Base-by-base conservation (phyloP, 2,329 filamentous ascomycete species). In the Tolypocladium nubicola region DNA sequence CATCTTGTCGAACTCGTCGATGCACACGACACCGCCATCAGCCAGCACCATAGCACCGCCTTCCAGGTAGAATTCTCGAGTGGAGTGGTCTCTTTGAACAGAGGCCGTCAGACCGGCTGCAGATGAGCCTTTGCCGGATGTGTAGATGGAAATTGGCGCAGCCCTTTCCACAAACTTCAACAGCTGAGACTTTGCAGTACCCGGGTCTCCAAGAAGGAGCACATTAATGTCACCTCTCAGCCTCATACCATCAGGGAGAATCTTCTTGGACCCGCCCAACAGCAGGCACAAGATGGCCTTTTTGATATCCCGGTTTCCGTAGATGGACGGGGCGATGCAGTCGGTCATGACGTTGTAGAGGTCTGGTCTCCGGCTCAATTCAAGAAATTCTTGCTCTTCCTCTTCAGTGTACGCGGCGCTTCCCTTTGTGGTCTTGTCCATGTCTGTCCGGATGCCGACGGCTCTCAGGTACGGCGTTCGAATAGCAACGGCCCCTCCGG, bases 1-100 rank as follows among this genome's bases (percentile, higher is more conserved):
- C 94, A 99, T 99, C 79, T 99, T 99, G 77, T 99, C 94, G 69
- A 99, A 99, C 74, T 99, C 94, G 69, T 99, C 94, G 65, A 99
- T 99, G 73, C 94, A 97, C 11, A 97, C 94, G 1, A 97, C 93
- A 65, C 94, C 94, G 2, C 92, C 92, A 64, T 99, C 94, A 4
- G 94, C 94, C 21, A 99, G 83, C 4, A 99, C 94, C 94, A 99
- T 97, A 38, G 94, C 94, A 73, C 94, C 94, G 52, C 94, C 94
- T 77, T 99, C 94, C 0, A 99, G 84, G 67, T 97, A 99, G 72
- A 99, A 99, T 70, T 99, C 94, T 55, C 94, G 84, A 0, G 93
- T 97, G 16, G 86, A 88, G 16, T 89, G 86, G 67, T 99, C 94
- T 58, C 94, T 86, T 66, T 99, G 94, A 1, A 99, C 94, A 0